Percentiles rank a stretch among this genome's conserved stretches.
Evolutionary conservation across 1,284 basidiomycete species (phyloP).

Genomic region (Marasmius oreades): DNA sequence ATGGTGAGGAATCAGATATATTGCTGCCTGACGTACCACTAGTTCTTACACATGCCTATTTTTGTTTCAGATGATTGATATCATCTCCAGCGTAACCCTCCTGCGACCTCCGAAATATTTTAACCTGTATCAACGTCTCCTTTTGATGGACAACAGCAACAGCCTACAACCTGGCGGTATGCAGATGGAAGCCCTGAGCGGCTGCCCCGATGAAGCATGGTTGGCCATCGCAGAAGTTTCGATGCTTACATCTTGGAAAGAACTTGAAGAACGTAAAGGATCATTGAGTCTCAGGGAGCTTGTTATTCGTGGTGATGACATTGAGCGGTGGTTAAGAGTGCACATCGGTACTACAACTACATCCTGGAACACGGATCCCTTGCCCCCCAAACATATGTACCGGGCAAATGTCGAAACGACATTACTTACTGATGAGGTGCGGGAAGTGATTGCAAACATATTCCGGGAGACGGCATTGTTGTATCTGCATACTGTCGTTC

Average conservation of each 20-base stretch:
- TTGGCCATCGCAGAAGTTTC: constrained; percentile 73
- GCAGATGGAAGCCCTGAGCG: constrained; percentile 63
- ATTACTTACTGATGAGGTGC: constrained; percentile 39
- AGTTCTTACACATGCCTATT: too few species aligned
- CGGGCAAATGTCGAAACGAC: constrained; percentile 24
- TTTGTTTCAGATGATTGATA: constrained; percentile 81
- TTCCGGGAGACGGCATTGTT: constrained; percentile 67
- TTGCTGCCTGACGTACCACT: too few species aligned
- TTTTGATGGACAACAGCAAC: constrained; percentile 27
- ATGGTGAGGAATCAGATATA: constrained; percentile 47
- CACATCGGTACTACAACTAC: constrained; percentile 25
- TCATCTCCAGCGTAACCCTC: constrained; percentile 63
- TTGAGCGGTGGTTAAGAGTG: constrained; percentile 58
- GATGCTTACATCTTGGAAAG: constrained; percentile 75
- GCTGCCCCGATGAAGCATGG: constrained; percentile 72
- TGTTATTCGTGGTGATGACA: constrained; percentile 58
- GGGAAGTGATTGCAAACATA: constrained; percentile 49
- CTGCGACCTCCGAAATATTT: constrained; percentile 64
- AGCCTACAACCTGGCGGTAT: constrained; percentile 19
- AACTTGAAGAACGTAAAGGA: constrained; percentile 52
- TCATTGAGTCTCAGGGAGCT: constrained; percentile 69
- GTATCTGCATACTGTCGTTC: constrained; percentile 70
- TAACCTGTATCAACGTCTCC: constrained; percentile 58
- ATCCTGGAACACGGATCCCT: constrained; percentile 30
- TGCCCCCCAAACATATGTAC: constrained; percentile 27